These are phyloP conservation scores for Juglanconis oblonga DNA, from an alignment of 2,329 filamentous ascomycete species.

Conservation along the genomic window DNA sequence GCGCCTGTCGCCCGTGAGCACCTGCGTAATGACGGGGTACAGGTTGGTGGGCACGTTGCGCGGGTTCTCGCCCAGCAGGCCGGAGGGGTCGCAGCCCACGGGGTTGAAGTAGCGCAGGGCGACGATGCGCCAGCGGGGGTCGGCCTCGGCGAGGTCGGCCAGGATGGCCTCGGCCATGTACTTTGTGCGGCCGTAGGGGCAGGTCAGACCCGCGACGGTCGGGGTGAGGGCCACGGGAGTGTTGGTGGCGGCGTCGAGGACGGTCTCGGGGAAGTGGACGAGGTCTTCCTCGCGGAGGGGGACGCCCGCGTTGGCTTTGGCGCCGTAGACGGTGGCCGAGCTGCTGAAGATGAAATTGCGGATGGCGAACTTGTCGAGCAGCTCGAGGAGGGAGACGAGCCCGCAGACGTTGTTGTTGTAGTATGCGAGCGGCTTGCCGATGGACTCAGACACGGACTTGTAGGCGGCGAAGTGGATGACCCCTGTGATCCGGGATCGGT, in stretches of 20 bases:
- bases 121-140: slow-evolving; percentile 61
- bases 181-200: slow-evolving; percentile 65
- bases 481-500: slow-evolving; percentile 50
- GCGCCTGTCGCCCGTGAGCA: slow-evolving; percentile 52
- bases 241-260: slow-evolving; percentile 36
- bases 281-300: slow-evolving; percentile 56
- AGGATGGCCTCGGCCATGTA: slow-evolving; percentile 67
- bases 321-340: slow-evolving; percentile 65
- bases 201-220: slow-evolving; percentile 53
- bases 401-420: slow-evolving; percentile 68
- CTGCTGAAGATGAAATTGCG: slow-evolving; percentile 67
- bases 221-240: slow-evolving; percentile 28
- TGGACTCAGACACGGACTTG: slow-evolving; percentile 65
- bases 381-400: slow-evolving; percentile 55
- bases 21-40: slow-evolving; percentile 61
- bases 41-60: slow-evolving; percentile 60
- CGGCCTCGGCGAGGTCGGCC: slow-evolving; percentile 57
- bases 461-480: slow-evolving; percentile 70
- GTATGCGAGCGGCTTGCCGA: slow-evolving; percentile 58
- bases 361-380: slow-evolving; percentile 57
- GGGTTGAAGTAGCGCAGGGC: slow-evolving; percentile 68
- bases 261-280: slow-evolving; percentile 46
- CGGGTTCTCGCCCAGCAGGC: slow-evolving; percentile 62
- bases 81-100: slow-evolving; percentile 63
- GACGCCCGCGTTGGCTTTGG: slow-evolving; percentile 45